These are phyloP conservation scores for Microdochium bolleyi DNA, from an alignment of 2,329 filamentous ascomycete species.

Conservation along the genomic window DNA sequence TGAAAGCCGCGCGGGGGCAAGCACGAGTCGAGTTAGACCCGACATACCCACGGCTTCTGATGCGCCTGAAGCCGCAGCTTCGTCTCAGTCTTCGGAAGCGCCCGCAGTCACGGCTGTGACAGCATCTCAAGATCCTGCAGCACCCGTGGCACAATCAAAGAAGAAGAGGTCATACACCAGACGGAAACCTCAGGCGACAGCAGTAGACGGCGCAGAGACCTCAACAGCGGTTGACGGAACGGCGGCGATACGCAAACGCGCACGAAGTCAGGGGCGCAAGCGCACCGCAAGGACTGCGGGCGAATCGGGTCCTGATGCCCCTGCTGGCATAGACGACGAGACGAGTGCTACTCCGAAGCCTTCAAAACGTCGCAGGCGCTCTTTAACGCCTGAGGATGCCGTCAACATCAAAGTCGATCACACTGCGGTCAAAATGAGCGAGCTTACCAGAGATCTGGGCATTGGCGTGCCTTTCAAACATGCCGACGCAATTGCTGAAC, in stretches of 20 bases:
- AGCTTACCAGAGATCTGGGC: conserved; percentile 60
- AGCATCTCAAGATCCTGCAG: not conserved
- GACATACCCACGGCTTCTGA: not conserved
- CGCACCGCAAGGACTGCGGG: not conserved
- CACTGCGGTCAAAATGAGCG: conserved; percentile 61
- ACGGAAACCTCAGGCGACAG: conserved; percentile 3
- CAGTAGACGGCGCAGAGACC: conserved; percentile 7
- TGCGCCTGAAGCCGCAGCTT: not conserved
- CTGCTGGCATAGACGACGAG: conserved; percentile 12
- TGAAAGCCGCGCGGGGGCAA: no score
- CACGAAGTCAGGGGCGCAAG: conserved; percentile 5
- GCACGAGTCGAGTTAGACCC: not conserved
- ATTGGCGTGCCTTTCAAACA: conserved; percentile 70
- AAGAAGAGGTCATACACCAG: conserved; percentile 19
- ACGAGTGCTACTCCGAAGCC: conserved; percentile 11
- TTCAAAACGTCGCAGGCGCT: conserved; percentile 27
- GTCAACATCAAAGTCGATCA: conserved; percentile 57
- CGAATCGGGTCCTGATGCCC: conserved; percentile 4
- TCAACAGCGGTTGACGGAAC: conserved; percentile 7
- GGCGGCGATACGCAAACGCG: not conserved
- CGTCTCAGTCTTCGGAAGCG: not conserved
- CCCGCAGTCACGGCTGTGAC: not conserved
- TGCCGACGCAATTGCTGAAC: conserved; percentile 63
- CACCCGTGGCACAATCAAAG: conserved; percentile 15
- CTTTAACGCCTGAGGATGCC: conserved; percentile 54